phyloP scores from a whole-genome alignment of 2,329 filamentous ascomycete species.

The Fusarium sp. region DNA sequence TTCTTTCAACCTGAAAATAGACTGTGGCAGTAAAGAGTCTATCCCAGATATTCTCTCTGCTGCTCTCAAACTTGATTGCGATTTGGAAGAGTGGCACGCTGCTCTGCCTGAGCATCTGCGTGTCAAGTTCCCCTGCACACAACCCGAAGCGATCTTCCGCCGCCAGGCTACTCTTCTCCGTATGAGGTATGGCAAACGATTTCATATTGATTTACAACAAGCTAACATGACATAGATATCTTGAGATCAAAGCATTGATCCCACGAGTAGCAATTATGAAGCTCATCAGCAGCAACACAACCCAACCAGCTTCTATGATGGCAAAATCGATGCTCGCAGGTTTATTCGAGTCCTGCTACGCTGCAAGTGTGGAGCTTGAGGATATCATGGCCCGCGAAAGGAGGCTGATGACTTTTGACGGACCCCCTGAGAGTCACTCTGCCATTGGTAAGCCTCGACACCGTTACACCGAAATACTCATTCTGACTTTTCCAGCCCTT shows the following conservation, averaged over 20 bases:
- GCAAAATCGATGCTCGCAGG: slow-evolving; percentile 34
- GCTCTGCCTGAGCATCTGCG: slow-evolving; percentile 35
- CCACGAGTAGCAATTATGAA: slow-evolving; percentile 40
- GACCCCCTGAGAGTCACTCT: slow-evolving; percentile 36
- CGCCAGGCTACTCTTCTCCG: slow-evolving; percentile 40
- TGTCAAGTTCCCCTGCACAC: slow-evolving; percentile 29
- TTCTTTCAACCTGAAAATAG: slow-evolving; percentile 2
- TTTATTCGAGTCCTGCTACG: slow-evolving; percentile 34
- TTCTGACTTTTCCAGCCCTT: slow-evolving; percentile 30
- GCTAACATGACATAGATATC: slow-evolving; percentile 29
- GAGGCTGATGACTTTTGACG: slow-evolving; percentile 34
- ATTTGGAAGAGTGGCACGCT: slow-evolving; percentile 39
- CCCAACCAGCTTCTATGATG: slow-evolving; percentile 20
- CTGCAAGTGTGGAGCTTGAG: slow-evolving; percentile 40
- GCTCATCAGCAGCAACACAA: slow-evolving; percentile 11
- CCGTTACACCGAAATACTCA: accelerated
- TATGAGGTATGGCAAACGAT: slow-evolving; percentile 22
- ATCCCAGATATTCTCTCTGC: slow-evolving; percentile 24
- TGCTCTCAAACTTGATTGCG: slow-evolving; percentile 34
- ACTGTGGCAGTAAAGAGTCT: background rate
- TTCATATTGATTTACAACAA: accelerated
- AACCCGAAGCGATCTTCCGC: slow-evolving; percentile 33
- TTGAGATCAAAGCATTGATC: slow-evolving; percentile 39
- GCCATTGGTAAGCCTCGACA: slow-evolving; percentile 33
- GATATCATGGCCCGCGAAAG: slow-evolving; percentile 38